Base-by-base conservation (phyloP, 768 basidiomycete genomes). In the Lactarius pseudohatsudake region DNA sequence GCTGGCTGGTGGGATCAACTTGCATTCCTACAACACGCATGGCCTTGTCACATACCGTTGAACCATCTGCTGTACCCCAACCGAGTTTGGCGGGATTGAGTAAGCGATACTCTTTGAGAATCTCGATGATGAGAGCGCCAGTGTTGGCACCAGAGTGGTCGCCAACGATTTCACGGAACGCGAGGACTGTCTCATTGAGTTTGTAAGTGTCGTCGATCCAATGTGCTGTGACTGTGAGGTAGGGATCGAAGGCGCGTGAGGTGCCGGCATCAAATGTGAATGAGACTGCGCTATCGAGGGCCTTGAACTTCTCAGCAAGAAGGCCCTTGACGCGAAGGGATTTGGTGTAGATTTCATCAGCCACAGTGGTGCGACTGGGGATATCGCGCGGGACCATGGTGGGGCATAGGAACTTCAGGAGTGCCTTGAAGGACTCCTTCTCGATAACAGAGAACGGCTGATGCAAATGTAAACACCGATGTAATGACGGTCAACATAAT, bases 201-300 rank as follows among this genome's bases (percentile, higher is more conserved):
- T 57, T 34, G 28, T 28, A 57, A 18, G 32, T 13, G 20, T 30
- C 32, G n/a, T 36, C 56, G n/a, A 57, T 28, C 28, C 28, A 28
- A 28, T 28, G 28, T 3, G 28, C 28, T 3, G 28, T 28, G 28
- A 28, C 28, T 57, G 56, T 34, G 18, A 57, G 18, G 56, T 57
- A 57, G 15, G 56, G 56, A 22, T 57, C 56, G 32, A 20, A 57
- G 20, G 32, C 32, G 32, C n/a, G 32, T 30, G 56, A 57, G 32
- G 56, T 57, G 32, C 56, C 32, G 20, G 32, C 32, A n/a, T 57
- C 56, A 20, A 57, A 57, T 20, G 56, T 57, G 32, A 57, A 34
- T 20, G 56, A 57, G 8, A 57, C 18, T 18, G 15, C n/a, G 32
- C 18, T 57, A 13, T 38, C 7, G 4, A 57, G n/a, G 9, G 9